Evolutionary conservation across 2,329 filamentous ascomycete genomes (phyloP).

Genomic region (Chaetothyriales sp.): DNA sequence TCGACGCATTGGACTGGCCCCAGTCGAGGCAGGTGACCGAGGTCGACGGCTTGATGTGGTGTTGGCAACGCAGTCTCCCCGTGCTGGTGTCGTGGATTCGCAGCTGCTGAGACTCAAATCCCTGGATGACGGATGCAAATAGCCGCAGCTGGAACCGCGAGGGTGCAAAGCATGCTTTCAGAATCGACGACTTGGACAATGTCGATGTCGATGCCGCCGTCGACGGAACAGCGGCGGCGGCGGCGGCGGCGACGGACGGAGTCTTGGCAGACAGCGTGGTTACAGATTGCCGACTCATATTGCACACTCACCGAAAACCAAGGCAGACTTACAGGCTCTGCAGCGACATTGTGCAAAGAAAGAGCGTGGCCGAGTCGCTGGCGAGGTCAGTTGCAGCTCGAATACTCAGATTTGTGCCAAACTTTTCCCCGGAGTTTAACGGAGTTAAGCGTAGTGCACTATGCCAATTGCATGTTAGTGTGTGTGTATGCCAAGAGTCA

Average conservation of each 20-base stretch:
- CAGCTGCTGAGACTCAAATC: constrained; percentile 38
- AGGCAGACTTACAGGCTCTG: neutral
- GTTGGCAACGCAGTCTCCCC: constrained; percentile 37
- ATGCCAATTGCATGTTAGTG: neutral
- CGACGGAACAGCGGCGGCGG: constrained; percentile 25
- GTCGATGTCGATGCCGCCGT: constrained; percentile 23
- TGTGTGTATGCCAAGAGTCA: neutral
- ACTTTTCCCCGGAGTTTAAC: neutral
- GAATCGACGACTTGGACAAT: constrained; percentile 32
- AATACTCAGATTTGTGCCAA: neutral
- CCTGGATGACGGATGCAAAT: constrained; percentile 41
- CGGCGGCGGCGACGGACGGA: constrained; percentile 29
- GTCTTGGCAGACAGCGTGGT: constrained; percentile 31
- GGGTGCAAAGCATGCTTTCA: constrained; percentile 37
- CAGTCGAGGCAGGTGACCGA: constrained; percentile 38
- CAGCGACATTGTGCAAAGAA: neutral
- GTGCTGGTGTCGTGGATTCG: constrained; percentile 39
- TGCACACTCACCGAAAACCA: neutral
- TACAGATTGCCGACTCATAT: constrained; percentile 34
- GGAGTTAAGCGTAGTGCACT: neutral
- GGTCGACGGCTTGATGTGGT: constrained; percentile 34
- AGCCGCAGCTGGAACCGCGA: constrained; percentile 38
- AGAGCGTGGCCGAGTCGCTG: neutral
- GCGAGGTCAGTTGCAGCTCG: neutral
- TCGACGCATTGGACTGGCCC: constrained; percentile 29